Conservation (phyloP, 495 filamentous ascomycete genomes). For the Penicillium lagena region DNA sequence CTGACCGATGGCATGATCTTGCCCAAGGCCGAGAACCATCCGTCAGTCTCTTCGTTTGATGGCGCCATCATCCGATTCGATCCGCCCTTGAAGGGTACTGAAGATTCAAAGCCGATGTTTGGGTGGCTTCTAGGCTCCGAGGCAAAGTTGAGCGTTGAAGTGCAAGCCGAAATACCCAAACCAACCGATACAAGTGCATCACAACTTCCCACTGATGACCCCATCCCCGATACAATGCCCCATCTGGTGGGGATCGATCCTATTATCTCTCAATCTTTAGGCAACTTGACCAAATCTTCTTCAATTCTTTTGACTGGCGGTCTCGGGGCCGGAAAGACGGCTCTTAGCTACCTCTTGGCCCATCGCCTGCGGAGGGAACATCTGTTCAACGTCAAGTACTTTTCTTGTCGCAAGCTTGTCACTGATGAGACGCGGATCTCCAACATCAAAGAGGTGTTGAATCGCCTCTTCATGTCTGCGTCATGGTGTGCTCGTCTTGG, state of each 20-base stretch:
- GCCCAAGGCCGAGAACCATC: slow-evolving; percentile 34
- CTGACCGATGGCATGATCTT: slow-evolving; percentile 84
- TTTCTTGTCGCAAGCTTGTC: slow-evolving; percentile 74
- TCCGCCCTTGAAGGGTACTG: slow-evolving; percentile 39
- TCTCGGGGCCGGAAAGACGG: slow-evolving; percentile 83
- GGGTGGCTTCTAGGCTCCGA: slow-evolving; percentile 77
- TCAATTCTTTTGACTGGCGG: slow-evolving; percentile 86
- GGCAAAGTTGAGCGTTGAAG: slow-evolving; percentile 59
- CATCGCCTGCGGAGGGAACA: slow-evolving; percentile 57
- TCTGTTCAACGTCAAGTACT: slow-evolving; percentile 73
- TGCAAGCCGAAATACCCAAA: slow-evolving; percentile 62
- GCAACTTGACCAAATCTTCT: slow-evolving; percentile 72
- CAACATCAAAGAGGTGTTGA: slow-evolving; percentile 83
- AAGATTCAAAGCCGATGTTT: slow-evolving; percentile 42
- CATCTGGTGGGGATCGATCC: slow-evolving; percentile 80
- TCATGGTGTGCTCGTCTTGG: slow-evolving; percentile 83
- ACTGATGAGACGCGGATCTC: slow-evolving; percentile 84
- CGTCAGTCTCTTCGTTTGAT: slow-evolving; percentile 33
- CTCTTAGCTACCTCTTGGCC: slow-evolving; percentile 59
- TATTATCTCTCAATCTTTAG: slow-evolving; percentile 60
- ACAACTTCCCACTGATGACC: slow-evolving; percentile 42
- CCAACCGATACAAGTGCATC: slow-evolving; percentile 46
- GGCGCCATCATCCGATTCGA: slow-evolving; percentile 79
- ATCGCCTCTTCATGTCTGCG: slow-evolving; percentile 76
- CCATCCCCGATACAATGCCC: slow-evolving; percentile 45